These are phyloP conservation scores for Dictyostelium brefeldianum DNA, from an alignment of 78 protist genomes.

Conservation along the genomic window DNA sequence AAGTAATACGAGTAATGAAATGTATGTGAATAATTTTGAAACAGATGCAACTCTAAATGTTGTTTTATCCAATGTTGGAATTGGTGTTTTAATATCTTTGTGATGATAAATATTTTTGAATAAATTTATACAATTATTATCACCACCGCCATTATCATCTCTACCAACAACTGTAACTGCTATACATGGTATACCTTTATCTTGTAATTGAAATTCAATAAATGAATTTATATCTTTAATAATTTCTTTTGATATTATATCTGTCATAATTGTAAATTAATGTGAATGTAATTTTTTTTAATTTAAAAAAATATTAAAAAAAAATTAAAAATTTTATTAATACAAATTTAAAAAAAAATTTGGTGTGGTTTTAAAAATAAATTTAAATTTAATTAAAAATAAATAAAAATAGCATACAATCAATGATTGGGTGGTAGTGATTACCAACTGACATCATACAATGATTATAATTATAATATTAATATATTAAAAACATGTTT, in stretches of 20 bases:
- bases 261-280: not conserved
- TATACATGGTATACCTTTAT: slow-evolving; percentile 31
- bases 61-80: slow-evolving; percentile 20
- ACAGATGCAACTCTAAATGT: slow-evolving; percentile 68
- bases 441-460: no score
- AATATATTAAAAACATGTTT: no score
- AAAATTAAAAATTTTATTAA: not conserved
- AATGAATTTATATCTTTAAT: slow-evolving; percentile 36
- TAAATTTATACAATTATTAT: not conserved
- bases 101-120: slow-evolving; percentile 39
- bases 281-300: not conserved
- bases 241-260: slow-evolving; percentile 7
- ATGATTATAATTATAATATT: no score
- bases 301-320: not conserved
- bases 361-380: not conserved
- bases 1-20: slow-evolving; percentile 37
- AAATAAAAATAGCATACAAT: not conserved
- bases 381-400: not conserved
- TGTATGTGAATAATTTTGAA: slow-evolving; percentile 53
- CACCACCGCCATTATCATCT: not conserved
- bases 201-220: slow-evolving; percentile 29
- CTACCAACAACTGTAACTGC: slow-evolving; percentile 11
- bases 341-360: not conserved
- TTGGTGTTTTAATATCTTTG: slow-evolving; percentile 28
- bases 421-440: no score